Evolutionary conservation across 495 filamentous ascomycete genomes (phyloP), one percentile per base, ranked within the genome.

Genomic region (Hypoxylon intermedium): DNA sequence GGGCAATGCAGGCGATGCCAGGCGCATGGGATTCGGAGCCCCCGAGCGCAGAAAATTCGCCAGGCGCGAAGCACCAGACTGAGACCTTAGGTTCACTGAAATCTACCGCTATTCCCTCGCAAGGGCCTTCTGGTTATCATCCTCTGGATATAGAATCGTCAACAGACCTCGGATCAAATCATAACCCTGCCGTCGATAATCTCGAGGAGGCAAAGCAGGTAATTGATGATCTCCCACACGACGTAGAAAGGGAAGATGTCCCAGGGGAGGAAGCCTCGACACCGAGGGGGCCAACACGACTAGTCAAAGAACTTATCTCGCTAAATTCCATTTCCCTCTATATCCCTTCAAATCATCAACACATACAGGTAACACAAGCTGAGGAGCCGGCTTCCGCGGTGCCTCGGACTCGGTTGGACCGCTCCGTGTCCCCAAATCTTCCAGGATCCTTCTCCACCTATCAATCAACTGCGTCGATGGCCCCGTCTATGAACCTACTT

Each of bases 371-470:
- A n/a, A 45, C 55, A 28, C 34, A 46, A 47, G 5, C 51, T 11
- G 51, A 30, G 13, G 52, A 63, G 31, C 18, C 56, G 2, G 40
- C 48, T 28, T 63, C 68, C 16, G 59, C 63, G 26, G 9, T 34
- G 9, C 19, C 55, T 23, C 62, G 36, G 18, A 16, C 28, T 12
- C 44, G 33, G 45, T 19, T 64, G 6, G 68, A 62, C 16, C 65
- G 58, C 41, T 80, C 82, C 30, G 50, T 73, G 16, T 70, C 70
- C 11, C 77, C 79, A 12, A 71, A 83, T 60, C 56, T 85, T 9
- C 84, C 84, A 4, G 84, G 84, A 0, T 74, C 84, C 6, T 87
- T 86, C 53, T 86, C 84, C 0, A 67, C 81, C 30, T 56, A 71
- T 26, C 73, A 83, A 55, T 75, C 76, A 5, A 50, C 72, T 2